Evolutionary conservation across 208 protist species (phyloP), one percentile per base, ranked within the genome.

Genomic region (Zelonia costaricensis): DNA sequence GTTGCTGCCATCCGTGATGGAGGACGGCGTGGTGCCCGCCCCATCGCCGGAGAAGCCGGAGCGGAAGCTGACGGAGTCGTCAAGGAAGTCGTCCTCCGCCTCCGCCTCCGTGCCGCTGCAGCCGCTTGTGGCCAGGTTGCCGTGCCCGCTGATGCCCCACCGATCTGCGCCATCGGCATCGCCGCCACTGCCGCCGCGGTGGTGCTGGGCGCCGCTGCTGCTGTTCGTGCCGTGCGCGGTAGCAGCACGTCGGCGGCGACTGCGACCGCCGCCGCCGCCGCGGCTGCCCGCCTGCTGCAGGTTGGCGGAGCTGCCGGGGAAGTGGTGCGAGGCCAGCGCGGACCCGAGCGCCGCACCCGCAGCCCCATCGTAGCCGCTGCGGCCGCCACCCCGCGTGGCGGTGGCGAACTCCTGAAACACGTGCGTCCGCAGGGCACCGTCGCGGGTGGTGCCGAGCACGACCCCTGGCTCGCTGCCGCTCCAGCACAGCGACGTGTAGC

Each of bases 401-500:
- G 13, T 1, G 27, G 39, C 42, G n/a, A 63, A 16, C 47, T 68
- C 69, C 3, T 56, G 28, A 49, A 90, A 84, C 20, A 18, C 43
- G 54, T 86, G 80, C 20, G 77, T 60, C 18, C 79, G 70, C 39
- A 86, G 56, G 16, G 59, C 61, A 39, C 84, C 80, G 35, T 66
- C 70, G 13, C 63, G 59, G 28, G 80, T 90, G 4, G 80, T 78
- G 22, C 55, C 77, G 27, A 86, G 39, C 31, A 90, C 62, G 35
- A 82, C 78, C 8, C 63, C 58, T 7, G 64, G 30, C n/a, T 76
- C 73, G 9, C 53, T 44, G 18, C 53, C 36, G 23, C 59, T 74
- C 86, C 86, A 92, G 54, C 74, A 76, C 8, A 92, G 72, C 9
- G 82, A 88, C 0, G 82, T 89, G 74, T 88, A 89, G 1, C 77